Conservation (phyloP, 257 asterid genomes). For the Ballota nigra region DNA sequence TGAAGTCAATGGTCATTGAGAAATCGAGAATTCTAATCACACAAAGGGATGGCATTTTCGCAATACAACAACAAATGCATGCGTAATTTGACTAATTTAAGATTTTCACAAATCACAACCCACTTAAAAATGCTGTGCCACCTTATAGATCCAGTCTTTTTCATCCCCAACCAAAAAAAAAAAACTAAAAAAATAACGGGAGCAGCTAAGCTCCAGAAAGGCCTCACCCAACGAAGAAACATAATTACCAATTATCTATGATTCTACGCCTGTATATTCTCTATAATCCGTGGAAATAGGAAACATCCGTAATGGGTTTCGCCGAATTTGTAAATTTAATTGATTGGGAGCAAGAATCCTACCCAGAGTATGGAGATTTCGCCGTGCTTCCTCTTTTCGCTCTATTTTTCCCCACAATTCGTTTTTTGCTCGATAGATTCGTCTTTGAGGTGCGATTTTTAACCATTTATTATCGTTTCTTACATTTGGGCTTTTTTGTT, state of each 20-base stretch:
- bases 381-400: slow-evolving; percentile 67
- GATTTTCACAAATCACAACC: not conserved
- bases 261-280: slow-evolving; percentile 14
- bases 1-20: not conserved
- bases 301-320: slow-evolving; percentile 49
- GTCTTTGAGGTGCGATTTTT: slow-evolving; percentile 64
- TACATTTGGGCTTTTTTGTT: not conserved
- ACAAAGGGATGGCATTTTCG: slow-evolving; percentile 5
- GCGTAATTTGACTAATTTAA: not conserved
- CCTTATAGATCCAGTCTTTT: slow-evolving; percentile 24
- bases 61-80: not conserved
- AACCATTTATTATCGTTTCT: not conserved
- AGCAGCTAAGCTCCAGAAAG: slow-evolving; percentile 18
- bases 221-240: slow-evolving; percentile 4
- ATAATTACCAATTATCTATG: slow-evolving; percentile 19
- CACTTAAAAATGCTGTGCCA: slow-evolving; percentile 2
- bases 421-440: slow-evolving; percentile 88
- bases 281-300: not conserved
- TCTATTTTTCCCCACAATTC: slow-evolving; percentile 64
- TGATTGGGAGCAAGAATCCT: slow-evolving; percentile 84
- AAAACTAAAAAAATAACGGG: not conserved
- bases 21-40: not conserved
- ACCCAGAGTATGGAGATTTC: slow-evolving; percentile 72
- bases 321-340: slow-evolving; percentile 37
- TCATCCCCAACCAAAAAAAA: not conserved